Conservation (phyloP, 441 rosid genomes). For the Populus hybrid region DNA sequence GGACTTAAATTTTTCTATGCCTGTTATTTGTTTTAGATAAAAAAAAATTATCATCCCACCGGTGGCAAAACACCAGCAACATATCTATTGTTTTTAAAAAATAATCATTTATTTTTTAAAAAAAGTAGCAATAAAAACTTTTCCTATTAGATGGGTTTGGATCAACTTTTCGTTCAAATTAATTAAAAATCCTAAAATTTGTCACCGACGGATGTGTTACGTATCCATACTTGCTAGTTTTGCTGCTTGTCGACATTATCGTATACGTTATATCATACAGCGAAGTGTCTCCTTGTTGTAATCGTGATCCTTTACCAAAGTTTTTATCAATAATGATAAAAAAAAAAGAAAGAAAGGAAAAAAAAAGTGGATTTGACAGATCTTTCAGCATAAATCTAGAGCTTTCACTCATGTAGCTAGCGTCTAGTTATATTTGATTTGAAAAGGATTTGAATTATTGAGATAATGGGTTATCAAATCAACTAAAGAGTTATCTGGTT, state of each 20-base stretch:
- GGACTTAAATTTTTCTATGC: too few species aligned
- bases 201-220: not conserved
- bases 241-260: not conserved
- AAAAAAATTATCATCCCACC: too few species aligned
- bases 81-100: not conserved
- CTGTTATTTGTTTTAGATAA: too few species aligned
- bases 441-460: too few species aligned
- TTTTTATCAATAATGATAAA: too few species aligned
- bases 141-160: slow-evolving; percentile 1
- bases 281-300: not conserved
- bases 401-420: not conserved
- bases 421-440: too few species aligned
- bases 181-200: not conserved
- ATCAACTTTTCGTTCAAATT: not conserved
- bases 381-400: not conserved
- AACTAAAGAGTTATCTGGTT: too few species aligned
- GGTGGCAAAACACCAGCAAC: too few species aligned
- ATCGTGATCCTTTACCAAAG: not conserved
- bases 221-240: not conserved
- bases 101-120: not conserved
- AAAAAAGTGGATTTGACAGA: not conserved
- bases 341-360: too few species aligned
- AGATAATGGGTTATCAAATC: too few species aligned
- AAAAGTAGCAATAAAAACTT: not conserved
- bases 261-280: not conserved